Evolutionary conservation across 2,329 filamentous ascomycete genomes (phyloP).

Genomic region (Talaromyces piceae): DNA sequence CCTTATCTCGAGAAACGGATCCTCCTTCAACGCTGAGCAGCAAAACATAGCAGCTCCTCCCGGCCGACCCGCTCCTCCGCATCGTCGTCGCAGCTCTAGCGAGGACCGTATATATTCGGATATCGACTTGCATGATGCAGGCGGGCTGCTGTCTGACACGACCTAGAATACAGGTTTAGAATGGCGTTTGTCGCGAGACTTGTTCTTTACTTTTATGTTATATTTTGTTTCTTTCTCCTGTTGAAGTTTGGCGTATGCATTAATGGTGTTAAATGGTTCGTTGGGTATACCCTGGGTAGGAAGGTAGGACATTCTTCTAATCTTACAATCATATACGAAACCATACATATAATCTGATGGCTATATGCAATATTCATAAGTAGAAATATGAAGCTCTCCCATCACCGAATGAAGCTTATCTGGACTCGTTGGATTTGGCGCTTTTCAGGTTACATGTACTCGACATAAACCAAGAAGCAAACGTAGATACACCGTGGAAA

Average conservation of each 20-base stretch:
- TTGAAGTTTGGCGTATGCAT: not conserved
- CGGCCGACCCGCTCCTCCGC: constrained; percentile 14
- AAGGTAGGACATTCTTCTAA: not conserved
- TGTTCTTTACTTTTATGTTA: no score
- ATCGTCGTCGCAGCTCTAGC: constrained; percentile 17
- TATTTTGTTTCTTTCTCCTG: constrained; percentile 2
- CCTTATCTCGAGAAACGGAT: not conserved
- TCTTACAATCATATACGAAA: not conserved
- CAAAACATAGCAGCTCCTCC: not conserved
- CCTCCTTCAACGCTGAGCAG: not conserved
- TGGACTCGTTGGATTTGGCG: not conserved
- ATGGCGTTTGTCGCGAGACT: no score
- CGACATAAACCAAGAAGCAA: not conserved
- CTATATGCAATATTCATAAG: not conserved
- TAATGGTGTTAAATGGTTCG: not conserved
- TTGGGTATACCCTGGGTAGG: not conserved
- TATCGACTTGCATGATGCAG: constrained; percentile 36
- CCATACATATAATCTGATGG: not conserved
- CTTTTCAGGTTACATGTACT: not conserved
- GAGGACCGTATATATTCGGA: constrained; percentile 13
- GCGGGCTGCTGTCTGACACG: constrained; percentile 29
- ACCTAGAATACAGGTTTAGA: not conserved
- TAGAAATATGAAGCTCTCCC: no score
- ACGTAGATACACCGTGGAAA: constrained; percentile 1
- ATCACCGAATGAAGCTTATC: not conserved